phyloP scores from a whole-genome alignment of 2,329 filamentous ascomycete species.

The Dactylonectria macrodidyma region DNA sequence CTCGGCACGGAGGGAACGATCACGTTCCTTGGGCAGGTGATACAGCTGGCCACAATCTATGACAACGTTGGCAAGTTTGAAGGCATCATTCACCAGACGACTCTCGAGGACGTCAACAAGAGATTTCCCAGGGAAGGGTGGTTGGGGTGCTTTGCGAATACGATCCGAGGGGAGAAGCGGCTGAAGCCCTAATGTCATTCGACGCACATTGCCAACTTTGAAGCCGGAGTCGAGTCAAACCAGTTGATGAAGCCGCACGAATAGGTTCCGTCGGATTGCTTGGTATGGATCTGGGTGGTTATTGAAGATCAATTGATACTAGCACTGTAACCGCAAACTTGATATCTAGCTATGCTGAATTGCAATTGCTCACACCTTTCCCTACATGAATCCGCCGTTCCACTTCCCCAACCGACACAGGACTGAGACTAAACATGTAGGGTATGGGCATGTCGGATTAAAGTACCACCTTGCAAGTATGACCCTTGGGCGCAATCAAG shows the following conservation, averaged over 20 bases:
- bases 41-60: slow-evolving; percentile 80
- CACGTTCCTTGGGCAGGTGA: slow-evolving; percentile 73
- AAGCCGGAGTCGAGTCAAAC: slow-evolving; percentile 69
- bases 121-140: slow-evolving; percentile 73
- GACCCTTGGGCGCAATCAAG: slow-evolving; percentile 4
- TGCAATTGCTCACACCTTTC: background rate
- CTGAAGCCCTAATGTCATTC: slow-evolving; percentile 82
- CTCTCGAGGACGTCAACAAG: slow-evolving; percentile 71
- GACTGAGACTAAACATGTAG: no score
- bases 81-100: slow-evolving; percentile 63
- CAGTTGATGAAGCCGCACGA: slow-evolving; percentile 64
- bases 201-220: slow-evolving; percentile 72
- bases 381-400: no score
- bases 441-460: background rate
- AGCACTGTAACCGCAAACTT: background rate
- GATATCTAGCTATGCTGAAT: background rate
- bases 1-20: slow-evolving; percentile 75
- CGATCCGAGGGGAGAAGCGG: slow-evolving; percentile 71
- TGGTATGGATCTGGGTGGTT: background rate
- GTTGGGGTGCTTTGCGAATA: slow-evolving; percentile 75
- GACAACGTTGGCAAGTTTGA: slow-evolving; percentile 77
- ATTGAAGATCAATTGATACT: background rate
- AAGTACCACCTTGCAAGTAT: slow-evolving; percentile 19
- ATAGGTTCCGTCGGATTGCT: slow-evolving; percentile 5
- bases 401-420: no score